Conservation (phyloP, 1,139 yeast species). For the Pichia sp. region DNA sequence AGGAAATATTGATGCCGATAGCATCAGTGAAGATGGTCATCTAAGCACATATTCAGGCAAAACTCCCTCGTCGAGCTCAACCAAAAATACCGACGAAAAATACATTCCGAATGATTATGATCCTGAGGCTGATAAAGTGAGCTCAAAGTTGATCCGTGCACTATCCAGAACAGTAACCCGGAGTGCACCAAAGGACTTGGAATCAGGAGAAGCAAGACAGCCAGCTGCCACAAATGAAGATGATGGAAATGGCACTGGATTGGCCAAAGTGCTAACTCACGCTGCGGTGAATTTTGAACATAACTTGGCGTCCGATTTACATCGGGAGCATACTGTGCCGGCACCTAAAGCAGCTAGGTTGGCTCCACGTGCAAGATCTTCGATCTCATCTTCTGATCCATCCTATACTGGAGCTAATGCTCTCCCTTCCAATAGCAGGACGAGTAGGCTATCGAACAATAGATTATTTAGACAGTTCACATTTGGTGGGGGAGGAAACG, state of each 20-base stretch:
- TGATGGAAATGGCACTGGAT: neutral
- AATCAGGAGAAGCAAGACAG: slow-evolving; percentile 22
- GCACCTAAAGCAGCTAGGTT: neutral
- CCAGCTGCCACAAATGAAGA: neutral
- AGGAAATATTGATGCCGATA: neutral
- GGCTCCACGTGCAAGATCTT: neutral
- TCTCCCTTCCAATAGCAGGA: neutral
- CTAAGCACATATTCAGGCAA: neutral
- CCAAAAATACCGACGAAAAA: slow-evolving; percentile 1
- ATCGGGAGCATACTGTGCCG: neutral
- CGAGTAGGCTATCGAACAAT: slow-evolving; percentile 5
- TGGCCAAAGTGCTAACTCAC: slow-evolving; percentile 4
- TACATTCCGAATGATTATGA: slow-evolving; percentile 23
- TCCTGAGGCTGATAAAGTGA: slow-evolving; percentile 28
- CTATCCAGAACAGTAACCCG: slow-evolving; percentile 28
- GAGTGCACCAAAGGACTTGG: slow-evolving; percentile 20
- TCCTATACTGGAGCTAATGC: neutral
- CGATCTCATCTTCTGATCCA: neutral
- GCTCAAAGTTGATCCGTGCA: slow-evolving; percentile 29
- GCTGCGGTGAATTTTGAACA: slow-evolving; percentile 8
- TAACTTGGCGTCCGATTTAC: neutral
- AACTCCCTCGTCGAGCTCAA: neutral
- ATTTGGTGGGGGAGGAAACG: slow-evolving; percentile 28
- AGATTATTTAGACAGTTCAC: slow-evolving; percentile 25
- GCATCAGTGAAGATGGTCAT: slow-evolving; percentile 10